Percentiles rank a stretch among this genome's conserved stretches.
phyloP scores from a whole-genome alignment of 352 stramenopile species.

The Phytophthora ohioensis region DNA sequence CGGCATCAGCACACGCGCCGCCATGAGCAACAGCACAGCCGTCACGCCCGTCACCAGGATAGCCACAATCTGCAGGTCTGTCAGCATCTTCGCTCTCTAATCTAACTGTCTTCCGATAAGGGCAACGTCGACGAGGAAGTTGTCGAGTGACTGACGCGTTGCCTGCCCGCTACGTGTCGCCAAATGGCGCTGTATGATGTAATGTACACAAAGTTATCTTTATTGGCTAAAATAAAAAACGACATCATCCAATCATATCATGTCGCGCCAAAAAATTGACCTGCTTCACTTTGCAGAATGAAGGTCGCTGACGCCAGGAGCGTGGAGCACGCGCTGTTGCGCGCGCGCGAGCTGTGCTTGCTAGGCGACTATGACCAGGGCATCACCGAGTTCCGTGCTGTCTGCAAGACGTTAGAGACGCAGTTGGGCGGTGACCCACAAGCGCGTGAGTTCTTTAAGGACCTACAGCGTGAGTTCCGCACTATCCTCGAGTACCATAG shows the following conservation, averaged over 20 bases:
- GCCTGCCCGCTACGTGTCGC: constrained; percentile 47
- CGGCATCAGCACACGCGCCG: constrained; percentile 74
- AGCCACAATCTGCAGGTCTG: constrained; percentile 80
- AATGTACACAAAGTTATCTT: background rate
- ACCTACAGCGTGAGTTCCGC: constrained; percentile 62
- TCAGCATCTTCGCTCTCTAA: constrained; percentile 50
- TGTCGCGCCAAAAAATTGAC: constrained; percentile 17
- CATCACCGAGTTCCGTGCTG: constrained; percentile 49
- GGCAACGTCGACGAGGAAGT: constrained; percentile 11
- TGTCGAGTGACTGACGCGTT: constrained; percentile 31
- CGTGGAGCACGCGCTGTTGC: constrained; percentile 49
- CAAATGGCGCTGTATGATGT: constrained; percentile 20
- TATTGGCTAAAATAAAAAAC: constrained; percentile 3
- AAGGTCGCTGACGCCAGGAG: constrained; percentile 1
- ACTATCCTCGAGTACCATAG: constrained; percentile 57
- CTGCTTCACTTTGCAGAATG: constrained; percentile 6
- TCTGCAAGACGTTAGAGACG: constrained; percentile 45
- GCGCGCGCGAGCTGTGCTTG: constrained; percentile 70
- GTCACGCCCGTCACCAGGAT: constrained; percentile 67
- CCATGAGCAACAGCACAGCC: constrained; percentile 65
- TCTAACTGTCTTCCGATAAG: constrained; percentile 9
- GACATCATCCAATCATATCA: constrained; percentile 25
- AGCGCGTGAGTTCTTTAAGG: constrained; percentile 53
- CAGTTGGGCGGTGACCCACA: constrained; percentile 37
- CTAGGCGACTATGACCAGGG: constrained; percentile 67